phyloP scores from a whole-genome alignment of 768 basidiomycete genomes.

The Lactarius vividus region DNA sequence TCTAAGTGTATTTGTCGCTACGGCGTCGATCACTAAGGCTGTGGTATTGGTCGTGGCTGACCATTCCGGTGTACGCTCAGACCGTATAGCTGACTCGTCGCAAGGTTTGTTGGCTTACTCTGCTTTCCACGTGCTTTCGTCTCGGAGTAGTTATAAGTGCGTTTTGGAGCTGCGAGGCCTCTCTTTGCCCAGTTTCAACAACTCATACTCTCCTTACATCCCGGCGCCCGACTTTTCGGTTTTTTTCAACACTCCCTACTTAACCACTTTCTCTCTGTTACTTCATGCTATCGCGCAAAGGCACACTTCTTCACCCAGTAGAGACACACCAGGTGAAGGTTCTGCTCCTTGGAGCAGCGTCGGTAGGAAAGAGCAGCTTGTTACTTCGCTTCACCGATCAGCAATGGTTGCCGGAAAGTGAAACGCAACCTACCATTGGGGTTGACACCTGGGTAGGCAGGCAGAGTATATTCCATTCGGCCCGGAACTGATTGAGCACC shows the following conservation, averaged over 20 bases:
- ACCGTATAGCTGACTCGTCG: neutral
- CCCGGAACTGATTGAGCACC: neutral
- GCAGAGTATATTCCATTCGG: neutral
- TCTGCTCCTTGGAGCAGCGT: conserved; percentile 78
- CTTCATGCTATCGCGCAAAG: neutral
- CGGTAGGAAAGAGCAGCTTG: conserved; percentile 89
- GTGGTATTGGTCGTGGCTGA: neutral
- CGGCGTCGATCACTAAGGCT: conserved; percentile 4
- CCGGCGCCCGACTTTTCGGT: neutral
- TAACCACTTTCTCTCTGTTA: neutral
- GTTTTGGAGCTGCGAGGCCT: neutral
- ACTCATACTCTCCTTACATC: neutral
- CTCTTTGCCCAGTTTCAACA: neutral
- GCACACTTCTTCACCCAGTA: neutral
- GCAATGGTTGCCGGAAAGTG: conserved; percentile 88
- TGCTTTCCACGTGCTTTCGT: conserved; percentile 3
- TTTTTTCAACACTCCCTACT: neutral
- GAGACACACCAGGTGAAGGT: conserved; percentile 72
- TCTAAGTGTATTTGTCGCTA: neutral
- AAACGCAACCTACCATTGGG: conserved; percentile 77
- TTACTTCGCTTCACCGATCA: conserved; percentile 91
- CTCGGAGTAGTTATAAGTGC: neutral
- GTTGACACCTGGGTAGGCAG: conserved; percentile 74
- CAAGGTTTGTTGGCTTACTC: neutral
- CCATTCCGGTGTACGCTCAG: neutral